A percentile compares a stretch with the other conserved stretches of the same genome.
phyloP scores from a whole-genome alignment of 2,329 filamentous ascomycete species.

The Fusarium sororula region DNA sequence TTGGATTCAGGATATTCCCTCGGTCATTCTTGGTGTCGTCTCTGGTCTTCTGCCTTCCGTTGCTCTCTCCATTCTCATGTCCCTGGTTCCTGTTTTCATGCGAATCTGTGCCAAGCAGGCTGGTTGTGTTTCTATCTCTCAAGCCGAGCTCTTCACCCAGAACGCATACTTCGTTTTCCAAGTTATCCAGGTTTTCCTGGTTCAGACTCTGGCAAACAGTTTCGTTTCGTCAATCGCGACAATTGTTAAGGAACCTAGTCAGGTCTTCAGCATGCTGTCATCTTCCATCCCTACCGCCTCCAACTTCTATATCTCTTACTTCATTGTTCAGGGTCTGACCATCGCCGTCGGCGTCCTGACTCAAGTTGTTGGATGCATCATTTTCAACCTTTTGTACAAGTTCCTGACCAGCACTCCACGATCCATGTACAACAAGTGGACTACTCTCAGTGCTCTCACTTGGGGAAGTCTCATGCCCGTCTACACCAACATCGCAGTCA shows the following conservation, averaged over 20 bases:
- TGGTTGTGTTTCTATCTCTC: slow-evolving; percentile 80
- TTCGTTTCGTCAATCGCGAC: slow-evolving; percentile 73
- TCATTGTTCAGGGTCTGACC: slow-evolving; percentile 84
- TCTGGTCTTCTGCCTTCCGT: slow-evolving; percentile 85
- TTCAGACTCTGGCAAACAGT: slow-evolving; percentile 83
- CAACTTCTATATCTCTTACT: slow-evolving; percentile 94
- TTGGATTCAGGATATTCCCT: slow-evolving; percentile 79
- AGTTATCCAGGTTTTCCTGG: slow-evolving; percentile 91
- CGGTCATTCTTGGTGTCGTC: slow-evolving; percentile 76
- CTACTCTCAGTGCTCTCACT: slow-evolving; percentile 71
- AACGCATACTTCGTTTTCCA: slow-evolving; percentile 93
- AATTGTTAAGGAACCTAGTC: slow-evolving; percentile 69
- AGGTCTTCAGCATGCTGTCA: slow-evolving; percentile 72
- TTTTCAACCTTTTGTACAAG: slow-evolving; percentile 74
- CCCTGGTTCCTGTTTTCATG: slow-evolving; percentile 76
- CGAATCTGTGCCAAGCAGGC: slow-evolving; percentile 76
- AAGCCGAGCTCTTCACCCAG: slow-evolving; percentile 88
- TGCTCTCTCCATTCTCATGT: slow-evolving; percentile 82
- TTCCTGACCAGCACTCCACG: slow-evolving; percentile 80
- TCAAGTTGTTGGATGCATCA: slow-evolving; percentile 71
- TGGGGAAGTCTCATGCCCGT: slow-evolving; percentile 83
- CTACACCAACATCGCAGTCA: slow-evolving; percentile 78
- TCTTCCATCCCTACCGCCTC: slow-evolving; percentile 80
- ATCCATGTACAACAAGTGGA: slow-evolving; percentile 80
- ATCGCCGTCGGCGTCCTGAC: slow-evolving; percentile 78